These are phyloP conservation scores for Colletotrichum sansevieriae DNA, from an alignment of 2,329 filamentous ascomycete genomes.

Conservation along the genomic window DNA sequence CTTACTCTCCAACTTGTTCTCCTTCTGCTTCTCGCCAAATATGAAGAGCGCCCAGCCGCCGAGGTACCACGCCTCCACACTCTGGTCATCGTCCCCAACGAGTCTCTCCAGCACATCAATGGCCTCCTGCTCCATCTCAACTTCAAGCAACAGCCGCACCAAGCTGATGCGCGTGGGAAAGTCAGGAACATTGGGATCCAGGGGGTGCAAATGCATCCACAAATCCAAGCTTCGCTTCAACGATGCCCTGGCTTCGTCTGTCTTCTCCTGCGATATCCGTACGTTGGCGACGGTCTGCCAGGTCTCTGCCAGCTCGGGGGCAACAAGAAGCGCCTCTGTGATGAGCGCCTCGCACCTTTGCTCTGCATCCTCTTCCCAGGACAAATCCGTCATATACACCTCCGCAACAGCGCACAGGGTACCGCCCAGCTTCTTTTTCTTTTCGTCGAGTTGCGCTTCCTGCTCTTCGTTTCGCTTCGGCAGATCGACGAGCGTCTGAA, in stretches of 20 bases:
- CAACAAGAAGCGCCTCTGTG: constrained; percentile 89
- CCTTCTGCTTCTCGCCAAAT: constrained; percentile 76
- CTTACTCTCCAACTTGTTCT: constrained; percentile 46
- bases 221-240: constrained; percentile 82
- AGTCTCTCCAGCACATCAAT: constrained; percentile 87
- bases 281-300: constrained; percentile 96
- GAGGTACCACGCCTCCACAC: constrained; percentile 96
- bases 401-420: constrained; percentile 95
- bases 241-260: constrained; percentile 84
- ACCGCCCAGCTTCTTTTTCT: constrained; percentile 85
- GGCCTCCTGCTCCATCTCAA: constrained; percentile 86
- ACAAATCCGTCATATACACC: constrained; percentile 99
- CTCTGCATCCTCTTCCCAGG: constrained; percentile 93
- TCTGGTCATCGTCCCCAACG: constrained; percentile 89
- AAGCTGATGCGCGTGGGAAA: constrained; percentile 89
- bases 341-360: constrained; percentile 87
- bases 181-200: constrained; percentile 81
- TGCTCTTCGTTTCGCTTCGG: constrained; percentile 54
- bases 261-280: constrained; percentile 85
- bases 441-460: constrained; percentile 68
- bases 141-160: constrained; percentile 88
- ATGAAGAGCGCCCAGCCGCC: constrained; percentile 94
- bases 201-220: constrained; percentile 84
- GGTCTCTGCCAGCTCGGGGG: constrained; percentile 86
- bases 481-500: constrained; percentile 71